A percentile compares a stretch with the other conserved stretches of the same genome.
phyloP scores from a whole-genome alignment of 208 protist genomes.

The Tritrichomonas musculus region DNA sequence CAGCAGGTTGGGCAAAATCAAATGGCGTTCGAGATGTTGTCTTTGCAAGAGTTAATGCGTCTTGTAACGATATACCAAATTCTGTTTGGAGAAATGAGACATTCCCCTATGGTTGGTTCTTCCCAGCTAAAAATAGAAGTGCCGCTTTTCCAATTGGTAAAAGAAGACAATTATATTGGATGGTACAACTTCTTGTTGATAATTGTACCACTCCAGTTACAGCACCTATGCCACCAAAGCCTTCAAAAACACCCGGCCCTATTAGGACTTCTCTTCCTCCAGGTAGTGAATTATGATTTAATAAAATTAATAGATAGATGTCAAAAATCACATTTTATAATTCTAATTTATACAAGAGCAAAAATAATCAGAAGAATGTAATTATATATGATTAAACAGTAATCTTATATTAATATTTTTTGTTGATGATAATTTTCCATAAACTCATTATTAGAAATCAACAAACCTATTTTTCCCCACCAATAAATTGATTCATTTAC shows the following conservation, averaged over 20 bases:
- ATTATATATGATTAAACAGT: too few species aligned
- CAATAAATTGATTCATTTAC: too few species aligned
- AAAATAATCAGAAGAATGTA: too few species aligned
- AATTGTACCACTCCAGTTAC: neutral
- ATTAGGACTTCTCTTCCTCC: too few species aligned
- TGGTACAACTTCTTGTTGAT: neutral
- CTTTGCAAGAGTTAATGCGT: neutral
- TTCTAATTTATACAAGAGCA: too few species aligned
- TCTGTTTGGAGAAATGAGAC: slow-evolving; percentile 6
- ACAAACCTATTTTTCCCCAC: too few species aligned
- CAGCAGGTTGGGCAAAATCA: neutral
- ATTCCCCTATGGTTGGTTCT: slow-evolving; percentile 5
- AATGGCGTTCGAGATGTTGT: neutral
- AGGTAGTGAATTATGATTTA: too few species aligned
- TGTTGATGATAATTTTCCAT: too few species aligned
- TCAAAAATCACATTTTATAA: too few species aligned
- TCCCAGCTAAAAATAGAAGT: neutral
- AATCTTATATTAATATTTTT: too few species aligned
- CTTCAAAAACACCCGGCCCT: neutral
- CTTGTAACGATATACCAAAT: slow-evolving; percentile 16
- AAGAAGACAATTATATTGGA: neutral
- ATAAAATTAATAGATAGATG: too few species aligned
- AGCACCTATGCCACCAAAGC: neutral
- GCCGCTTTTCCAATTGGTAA: neutral
- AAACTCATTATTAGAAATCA: too few species aligned